A percentile compares a stretch with the other conserved stretches of the same genome.
These are phyloP conservation scores for Tieghemiomyces parasiticus DNA, from an alignment of 192 early-diverging fungal genomes.

Conservation along the genomic window DNA sequence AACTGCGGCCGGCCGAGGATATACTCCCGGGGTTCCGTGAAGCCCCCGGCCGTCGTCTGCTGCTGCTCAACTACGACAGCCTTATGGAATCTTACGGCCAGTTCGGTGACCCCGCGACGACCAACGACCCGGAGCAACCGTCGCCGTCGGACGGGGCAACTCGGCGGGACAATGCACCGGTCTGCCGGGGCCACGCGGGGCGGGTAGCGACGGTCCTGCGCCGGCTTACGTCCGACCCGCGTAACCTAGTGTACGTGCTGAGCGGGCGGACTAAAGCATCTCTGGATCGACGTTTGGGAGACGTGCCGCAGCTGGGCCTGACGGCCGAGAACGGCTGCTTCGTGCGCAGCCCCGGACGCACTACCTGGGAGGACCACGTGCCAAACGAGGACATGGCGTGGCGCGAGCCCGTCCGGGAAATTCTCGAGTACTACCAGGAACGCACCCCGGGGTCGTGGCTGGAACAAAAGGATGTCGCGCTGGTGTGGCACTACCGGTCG, in stretches of 20 bases:
- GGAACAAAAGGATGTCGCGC: slow-evolving; percentile 51
- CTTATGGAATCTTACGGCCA: slow-evolving; percentile 51
- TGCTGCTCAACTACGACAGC: slow-evolving; percentile 47
- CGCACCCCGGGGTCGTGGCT: slow-evolving; percentile 66
- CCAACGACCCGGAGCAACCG: not conserved
- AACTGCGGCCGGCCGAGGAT: too few species aligned
- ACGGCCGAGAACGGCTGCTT: slow-evolving; percentile 66
- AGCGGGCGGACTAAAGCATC: slow-evolving; percentile 48
- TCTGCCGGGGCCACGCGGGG: not conserved
- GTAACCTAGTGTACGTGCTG: slow-evolving; percentile 59
- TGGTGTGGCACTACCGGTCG: slow-evolving; percentile 57
- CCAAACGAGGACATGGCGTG: slow-evolving; percentile 41
- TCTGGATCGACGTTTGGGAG: slow-evolving; percentile 49
- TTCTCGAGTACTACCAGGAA: slow-evolving; percentile 72
- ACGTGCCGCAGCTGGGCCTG: slow-evolving; percentile 42
- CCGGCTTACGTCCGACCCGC: slow-evolving; percentile 38
- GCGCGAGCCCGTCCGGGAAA: slow-evolving; percentile 53
- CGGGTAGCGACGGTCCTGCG: slow-evolving; percentile 19
- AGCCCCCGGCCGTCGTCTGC: not conserved
- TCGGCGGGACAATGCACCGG: not conserved
- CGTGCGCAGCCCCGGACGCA: slow-evolving; percentile 28
- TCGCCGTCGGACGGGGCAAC: not conserved
- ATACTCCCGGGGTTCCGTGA: slow-evolving; percentile 27
- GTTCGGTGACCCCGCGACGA: too few species aligned
- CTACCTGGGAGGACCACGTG: slow-evolving; percentile 44